Evolutionary conservation across 2,329 filamentous ascomycete species (phyloP).

Genomic region (Sphaerulina vaccinii): DNA sequence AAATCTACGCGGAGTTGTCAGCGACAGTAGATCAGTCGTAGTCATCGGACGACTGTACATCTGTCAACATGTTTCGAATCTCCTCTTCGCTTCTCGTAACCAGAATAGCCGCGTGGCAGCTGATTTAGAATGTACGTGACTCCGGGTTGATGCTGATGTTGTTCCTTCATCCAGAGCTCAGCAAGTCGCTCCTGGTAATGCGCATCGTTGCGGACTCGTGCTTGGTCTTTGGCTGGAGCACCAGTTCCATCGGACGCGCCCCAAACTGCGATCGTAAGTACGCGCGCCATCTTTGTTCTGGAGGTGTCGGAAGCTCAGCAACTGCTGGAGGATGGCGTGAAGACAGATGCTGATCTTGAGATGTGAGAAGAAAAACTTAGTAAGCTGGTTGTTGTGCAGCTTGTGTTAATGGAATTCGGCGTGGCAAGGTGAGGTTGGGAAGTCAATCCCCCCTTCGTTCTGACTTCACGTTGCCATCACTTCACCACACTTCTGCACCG

Average conservation of each 20-base stretch:
- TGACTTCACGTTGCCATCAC: too few relatives aligned
- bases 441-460: too few relatives aligned
- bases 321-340: too few relatives aligned
- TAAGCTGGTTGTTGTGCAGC: too few relatives aligned
- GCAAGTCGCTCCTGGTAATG: constrained; percentile 31
- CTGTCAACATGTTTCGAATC: constrained; percentile 47
- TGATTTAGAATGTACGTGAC: not conserved
- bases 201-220: constrained; percentile 27
- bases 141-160: not conserved
- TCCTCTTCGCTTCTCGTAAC: constrained; percentile 45
- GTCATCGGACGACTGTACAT: constrained; percentile 30
- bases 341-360: too few relatives aligned
- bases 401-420: too few relatives aligned
- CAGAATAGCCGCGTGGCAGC: constrained; percentile 6
- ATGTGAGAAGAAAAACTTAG: too few relatives aligned
- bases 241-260: constrained; percentile 20
- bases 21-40: not conserved
- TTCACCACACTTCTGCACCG: too few relatives aligned
- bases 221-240: not conserved
- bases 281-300: constrained; percentile 1
- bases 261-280: constrained; percentile 13
- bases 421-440: too few relatives aligned
- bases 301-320: not conserved
- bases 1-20: constrained; percentile 37
- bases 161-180: constrained; percentile 21